Percentiles rank a stretch among this genome's conserved stretches.
Evolutionary conservation across 2,329 filamentous ascomycete species (phyloP).

Genomic region (Xylariaceae sp.): DNA sequence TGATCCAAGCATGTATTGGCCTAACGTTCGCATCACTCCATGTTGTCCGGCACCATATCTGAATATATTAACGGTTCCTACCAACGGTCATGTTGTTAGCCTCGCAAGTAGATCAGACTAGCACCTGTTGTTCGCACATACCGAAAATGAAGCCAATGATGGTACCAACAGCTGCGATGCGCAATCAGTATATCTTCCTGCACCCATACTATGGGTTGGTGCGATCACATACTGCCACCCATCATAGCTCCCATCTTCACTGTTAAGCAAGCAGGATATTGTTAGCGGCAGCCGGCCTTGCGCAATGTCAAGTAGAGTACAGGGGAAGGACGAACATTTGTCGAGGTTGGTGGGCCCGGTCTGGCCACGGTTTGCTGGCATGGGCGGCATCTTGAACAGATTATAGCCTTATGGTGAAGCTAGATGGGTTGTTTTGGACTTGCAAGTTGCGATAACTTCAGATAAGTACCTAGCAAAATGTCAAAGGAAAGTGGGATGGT

Average conservation of each 20-base stretch:
- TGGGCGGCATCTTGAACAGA: constrained; percentile 52
- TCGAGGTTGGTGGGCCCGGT: constrained; percentile 69
- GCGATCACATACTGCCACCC: constrained; percentile 80
- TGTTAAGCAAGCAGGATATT: constrained; percentile 43
- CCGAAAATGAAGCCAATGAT: constrained; percentile 99
- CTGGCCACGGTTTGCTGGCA: constrained; percentile 54
- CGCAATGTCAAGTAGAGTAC: background rate
- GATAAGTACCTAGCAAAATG: background rate
- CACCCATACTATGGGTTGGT: background rate
- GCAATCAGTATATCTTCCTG: constrained; percentile 10
- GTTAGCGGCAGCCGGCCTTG: constrained; percentile 33
- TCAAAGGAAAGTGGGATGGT: constrained; percentile 6
- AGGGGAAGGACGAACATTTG: constrained; percentile 56
- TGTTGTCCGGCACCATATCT: constrained; percentile 91
- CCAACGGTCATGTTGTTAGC: constrained; percentile 6
- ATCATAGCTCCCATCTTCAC: constrained; percentile 99
- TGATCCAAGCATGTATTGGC: constrained; percentile 95
- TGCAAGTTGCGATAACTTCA: background rate
- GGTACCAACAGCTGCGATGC: constrained; percentile 75
- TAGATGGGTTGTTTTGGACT: background rate
- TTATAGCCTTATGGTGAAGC: background rate
- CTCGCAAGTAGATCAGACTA: background rate
- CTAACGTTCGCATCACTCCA: constrained; percentile 89
- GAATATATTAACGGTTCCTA: constrained; percentile 92
- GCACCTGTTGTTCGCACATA: constrained; percentile 42